phyloP scores from a whole-genome alignment of 768 basidiomycete species.

The Panellus pusillus region DNA sequence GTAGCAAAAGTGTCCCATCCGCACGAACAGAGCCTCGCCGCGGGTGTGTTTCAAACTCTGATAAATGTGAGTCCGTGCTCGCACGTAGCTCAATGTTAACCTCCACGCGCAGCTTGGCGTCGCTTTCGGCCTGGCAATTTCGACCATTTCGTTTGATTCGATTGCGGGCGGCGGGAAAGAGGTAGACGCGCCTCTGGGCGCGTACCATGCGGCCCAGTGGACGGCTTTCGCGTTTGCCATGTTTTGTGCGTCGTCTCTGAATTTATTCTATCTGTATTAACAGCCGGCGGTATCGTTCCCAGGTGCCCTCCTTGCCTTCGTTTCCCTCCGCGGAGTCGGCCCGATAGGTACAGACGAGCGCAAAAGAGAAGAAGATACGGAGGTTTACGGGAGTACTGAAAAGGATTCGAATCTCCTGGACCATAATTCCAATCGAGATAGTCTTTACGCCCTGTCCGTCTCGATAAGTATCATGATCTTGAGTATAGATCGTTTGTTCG shows the following conservation, averaged over 20 bases:
- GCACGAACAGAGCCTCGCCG: slow-evolving; percentile 75
- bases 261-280: neutral
- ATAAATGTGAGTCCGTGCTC: slow-evolving; percentile 27
- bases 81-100: too few species aligned
- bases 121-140: slow-evolving; percentile 52
- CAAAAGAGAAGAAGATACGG: neutral
- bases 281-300: neutral
- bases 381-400: neutral
- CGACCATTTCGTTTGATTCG: slow-evolving; percentile 42
- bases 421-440: too few species aligned
- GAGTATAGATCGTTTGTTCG: too few species aligned
- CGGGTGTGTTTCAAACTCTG: slow-evolving; percentile 78
- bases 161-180: slow-evolving; percentile 25
- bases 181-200: slow-evolving; percentile 41
- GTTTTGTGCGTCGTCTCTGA: slow-evolving; percentile 33
- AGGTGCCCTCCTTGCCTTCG: slow-evolving; percentile 9
- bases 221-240: slow-evolving; percentile 49
- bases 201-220: slow-evolving; percentile 59
- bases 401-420: too few species aligned
- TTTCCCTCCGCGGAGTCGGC: slow-evolving; percentile 13
- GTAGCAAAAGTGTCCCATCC: slow-evolving; percentile 66
- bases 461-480: too few species aligned
- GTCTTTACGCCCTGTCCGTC: too few species aligned
- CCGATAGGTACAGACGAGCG: slow-evolving; percentile 9
- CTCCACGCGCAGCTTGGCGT: slow-evolving; percentile 44